Percentiles rank a stretch among this genome's conserved stretches.
These are phyloP conservation scores for Solanum sejunctum DNA, from an alignment of 257 asterid genomes.

Conservation along the genomic window DNA sequence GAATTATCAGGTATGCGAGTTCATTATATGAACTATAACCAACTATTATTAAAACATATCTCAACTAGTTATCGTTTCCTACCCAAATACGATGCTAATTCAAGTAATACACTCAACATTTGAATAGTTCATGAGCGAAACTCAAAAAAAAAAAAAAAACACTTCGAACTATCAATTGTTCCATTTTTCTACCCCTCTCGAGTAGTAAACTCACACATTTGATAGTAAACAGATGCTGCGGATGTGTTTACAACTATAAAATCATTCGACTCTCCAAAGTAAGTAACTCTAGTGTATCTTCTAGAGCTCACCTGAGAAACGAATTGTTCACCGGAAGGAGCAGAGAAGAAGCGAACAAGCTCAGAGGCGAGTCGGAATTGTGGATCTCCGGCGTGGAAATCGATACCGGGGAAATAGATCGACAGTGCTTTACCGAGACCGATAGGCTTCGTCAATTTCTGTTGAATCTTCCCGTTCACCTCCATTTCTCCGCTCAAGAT, in stretches of 20 bases:
- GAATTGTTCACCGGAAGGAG: constrained; percentile 29
- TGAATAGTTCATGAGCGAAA: too few relatives aligned
- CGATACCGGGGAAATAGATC: constrained; percentile 42
- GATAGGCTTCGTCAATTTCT: constrained; percentile 5
- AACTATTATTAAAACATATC: background rate
- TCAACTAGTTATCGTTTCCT: background rate
- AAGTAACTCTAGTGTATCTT: background rate
- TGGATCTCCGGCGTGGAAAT: constrained; percentile 29
- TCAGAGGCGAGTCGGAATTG: constrained; percentile 50
- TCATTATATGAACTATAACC: background rate
- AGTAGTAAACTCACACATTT: background rate
- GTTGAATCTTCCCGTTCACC: constrained; percentile 8
- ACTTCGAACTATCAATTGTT: background rate
- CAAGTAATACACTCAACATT: too few relatives aligned
- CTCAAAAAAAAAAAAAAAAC: too few relatives aligned
- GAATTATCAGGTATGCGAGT: background rate
- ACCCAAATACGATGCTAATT: too few relatives aligned
- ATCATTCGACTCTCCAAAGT: background rate
- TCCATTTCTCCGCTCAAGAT: constrained; percentile 37
- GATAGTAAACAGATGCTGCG: background rate
- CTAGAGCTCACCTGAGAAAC: constrained; percentile 37
- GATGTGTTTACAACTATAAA: background rate
- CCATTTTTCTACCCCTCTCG: background rate
- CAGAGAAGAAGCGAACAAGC: constrained; percentile 54
- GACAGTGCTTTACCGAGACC: constrained; percentile 34